Evolutionary conservation across 2,329 filamentous ascomycete species (phyloP).

Genomic region (Chrysoporthe puriensis): DNA sequence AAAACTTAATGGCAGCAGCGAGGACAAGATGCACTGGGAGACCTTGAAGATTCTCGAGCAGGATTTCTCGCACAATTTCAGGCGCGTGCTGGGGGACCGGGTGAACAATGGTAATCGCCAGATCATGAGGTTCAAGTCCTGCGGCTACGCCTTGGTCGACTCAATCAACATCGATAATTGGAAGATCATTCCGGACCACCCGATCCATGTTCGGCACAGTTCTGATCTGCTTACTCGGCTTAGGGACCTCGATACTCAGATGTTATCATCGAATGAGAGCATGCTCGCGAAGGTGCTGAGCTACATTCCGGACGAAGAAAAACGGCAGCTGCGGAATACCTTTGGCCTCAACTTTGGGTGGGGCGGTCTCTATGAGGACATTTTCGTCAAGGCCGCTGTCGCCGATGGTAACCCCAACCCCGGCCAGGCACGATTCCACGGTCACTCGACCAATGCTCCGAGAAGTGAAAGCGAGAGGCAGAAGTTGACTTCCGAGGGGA

Average conservation of each 20-base stretch:
- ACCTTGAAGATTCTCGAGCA: constrained; percentile 10
- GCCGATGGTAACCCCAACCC: constrained; percentile 42
- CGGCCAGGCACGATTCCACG: constrained; percentile 47
- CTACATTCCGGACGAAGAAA: constrained; percentile 37
- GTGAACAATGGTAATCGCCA: constrained; percentile 37
- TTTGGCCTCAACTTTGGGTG: constrained; percentile 45
- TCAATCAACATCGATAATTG: constrained; percentile 42
- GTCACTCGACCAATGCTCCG: constrained; percentile 29
- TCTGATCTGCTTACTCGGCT: constrained; percentile 23
- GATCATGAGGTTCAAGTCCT: constrained; percentile 59
- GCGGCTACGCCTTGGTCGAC: constrained; percentile 60
- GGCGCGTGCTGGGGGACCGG: constrained; percentile 35
- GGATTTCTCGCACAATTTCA: constrained; percentile 29
- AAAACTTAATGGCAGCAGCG: not conserved
- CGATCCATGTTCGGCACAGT: constrained; percentile 28
- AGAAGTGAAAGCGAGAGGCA: constrained; percentile 12
- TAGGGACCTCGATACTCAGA: constrained; percentile 31
- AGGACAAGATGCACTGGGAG: constrained; percentile 1
- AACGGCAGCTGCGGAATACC: constrained; percentile 34
- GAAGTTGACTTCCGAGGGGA: constrained; percentile 19
- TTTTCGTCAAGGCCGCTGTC: constrained; percentile 38
- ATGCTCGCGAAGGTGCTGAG: constrained; percentile 42
- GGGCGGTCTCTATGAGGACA: constrained; percentile 40
- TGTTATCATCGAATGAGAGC: constrained; percentile 44
- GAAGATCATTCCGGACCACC: constrained; percentile 36